These are phyloP conservation scores for Sphagnum fallax DNA, from an alignment of 228 moss, liverwort and hornwort species.

Conservation along the genomic window DNA sequence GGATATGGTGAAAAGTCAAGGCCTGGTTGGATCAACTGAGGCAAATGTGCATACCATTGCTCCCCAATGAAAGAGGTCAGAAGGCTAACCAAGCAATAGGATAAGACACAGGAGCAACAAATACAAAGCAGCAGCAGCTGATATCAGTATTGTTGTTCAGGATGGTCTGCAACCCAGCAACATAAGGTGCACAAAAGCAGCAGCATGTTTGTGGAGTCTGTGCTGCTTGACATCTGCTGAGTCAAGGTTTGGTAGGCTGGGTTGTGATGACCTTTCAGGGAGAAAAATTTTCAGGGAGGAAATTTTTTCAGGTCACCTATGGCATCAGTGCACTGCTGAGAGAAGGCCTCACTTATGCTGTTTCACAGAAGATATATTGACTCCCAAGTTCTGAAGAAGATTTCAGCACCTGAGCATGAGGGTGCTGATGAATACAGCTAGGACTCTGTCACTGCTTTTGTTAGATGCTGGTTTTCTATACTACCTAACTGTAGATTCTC, in stretches of 20 bases:
- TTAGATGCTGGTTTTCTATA: constrained; percentile 29
- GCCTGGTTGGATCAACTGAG: constrained; percentile 44
- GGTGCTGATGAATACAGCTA: constrained; percentile 50
- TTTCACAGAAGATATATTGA: constrained; percentile 32
- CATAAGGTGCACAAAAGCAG: constrained; percentile 6
- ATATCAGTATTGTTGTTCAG: constrained; percentile 2
- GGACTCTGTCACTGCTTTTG: constrained; percentile 29
- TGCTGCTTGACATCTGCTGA: neutral
- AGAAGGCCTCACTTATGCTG: constrained; percentile 59
- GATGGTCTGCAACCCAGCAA: constrained; percentile 5
- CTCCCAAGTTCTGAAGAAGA: constrained; percentile 49
- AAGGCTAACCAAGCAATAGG: constrained; percentile 50
- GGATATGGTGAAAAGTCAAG: constrained; percentile 72
- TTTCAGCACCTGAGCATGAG: neutral
- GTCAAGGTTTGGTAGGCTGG: constrained; percentile 11
- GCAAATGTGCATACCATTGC: constrained; percentile 71
- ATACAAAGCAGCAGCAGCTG: constrained; percentile 21
- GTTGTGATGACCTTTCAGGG: constrained; percentile 7
- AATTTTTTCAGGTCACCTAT: constrained; percentile 24
- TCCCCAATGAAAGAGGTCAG: constrained; percentile 65
- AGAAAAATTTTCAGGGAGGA: neutral
- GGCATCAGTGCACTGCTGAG: constrained; percentile 50
- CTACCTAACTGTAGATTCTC: constrained; percentile 35
- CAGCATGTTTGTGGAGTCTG: neutral
- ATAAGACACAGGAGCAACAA: constrained; percentile 13